phyloP scores from a whole-genome alignment of 441 rosid species.

The Adansonia rubrostipa region DNA sequence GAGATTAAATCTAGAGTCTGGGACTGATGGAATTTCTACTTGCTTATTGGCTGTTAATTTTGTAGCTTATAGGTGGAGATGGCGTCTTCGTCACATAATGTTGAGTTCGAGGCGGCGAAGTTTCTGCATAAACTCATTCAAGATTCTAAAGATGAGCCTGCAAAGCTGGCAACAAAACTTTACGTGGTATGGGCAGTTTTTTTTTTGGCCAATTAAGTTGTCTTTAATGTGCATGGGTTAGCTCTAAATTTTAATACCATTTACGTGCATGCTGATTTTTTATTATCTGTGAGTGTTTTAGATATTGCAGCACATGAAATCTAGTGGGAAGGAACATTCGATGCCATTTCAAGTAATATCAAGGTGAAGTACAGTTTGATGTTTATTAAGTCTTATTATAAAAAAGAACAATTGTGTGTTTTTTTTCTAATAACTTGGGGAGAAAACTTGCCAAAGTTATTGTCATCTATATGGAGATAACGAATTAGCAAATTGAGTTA shows the following conservation, averaged over 20 bases:
- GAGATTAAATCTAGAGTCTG: background rate
- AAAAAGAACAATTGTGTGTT: background rate
- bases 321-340: constrained; percentile 97
- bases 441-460: constrained; percentile 14
- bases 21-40: background rate
- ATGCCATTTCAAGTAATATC: constrained; percentile 99
- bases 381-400: background rate
- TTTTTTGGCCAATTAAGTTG: constrained; percentile 26
- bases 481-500: background rate
- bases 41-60: constrained; percentile 15
- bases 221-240: constrained; percentile 22
- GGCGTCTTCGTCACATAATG: constrained; percentile 78
- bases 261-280: constrained; percentile 5
- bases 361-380: constrained; percentile 50
- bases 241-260: constrained; percentile 25
- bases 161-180: constrained; percentile 93
- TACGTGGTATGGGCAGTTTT: constrained; percentile 66
- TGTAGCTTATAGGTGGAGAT: constrained; percentile 54
- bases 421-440: background rate
- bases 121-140: constrained; percentile 97
- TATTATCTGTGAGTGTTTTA: constrained; percentile 39
- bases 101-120: constrained; percentile 99
- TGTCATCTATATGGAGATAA: constrained; percentile 13
- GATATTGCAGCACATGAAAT: constrained; percentile 98
- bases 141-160: constrained; percentile 97